Conservation (phyloP, 176 grass and related monocot genomes). For the Elaeis guineensis region DNA sequence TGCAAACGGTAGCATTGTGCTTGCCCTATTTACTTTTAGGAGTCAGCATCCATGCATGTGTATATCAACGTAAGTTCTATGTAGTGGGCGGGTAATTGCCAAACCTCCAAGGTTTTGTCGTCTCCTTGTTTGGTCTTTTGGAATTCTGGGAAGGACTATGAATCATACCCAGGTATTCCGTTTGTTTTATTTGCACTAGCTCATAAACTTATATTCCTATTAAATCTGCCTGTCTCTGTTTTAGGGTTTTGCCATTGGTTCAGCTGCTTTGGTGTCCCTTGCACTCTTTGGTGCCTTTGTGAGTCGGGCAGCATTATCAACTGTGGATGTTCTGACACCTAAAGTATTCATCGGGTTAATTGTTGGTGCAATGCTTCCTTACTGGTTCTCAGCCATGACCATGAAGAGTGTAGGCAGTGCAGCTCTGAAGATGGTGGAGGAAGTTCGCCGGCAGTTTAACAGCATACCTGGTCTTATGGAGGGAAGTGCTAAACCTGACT, state of each 20-base stretch:
- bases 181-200: background rate
- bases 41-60: no score
- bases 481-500: conserved; percentile 67
- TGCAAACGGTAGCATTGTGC: no score
- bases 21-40: no score
- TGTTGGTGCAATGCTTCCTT: conserved; percentile 90
- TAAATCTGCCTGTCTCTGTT: conserved; percentile 10
- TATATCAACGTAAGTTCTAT: no score
- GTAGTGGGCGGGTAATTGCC: no score
- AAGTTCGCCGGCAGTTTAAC: conserved; percentile 91
- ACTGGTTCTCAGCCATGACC: conserved; percentile 95
- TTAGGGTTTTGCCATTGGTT: conserved; percentile 90
- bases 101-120: no score
- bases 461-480: conserved; percentile 77
- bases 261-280: conserved; percentile 72
- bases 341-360: conserved; percentile 86
- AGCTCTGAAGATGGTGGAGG: conserved; percentile 88
- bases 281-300: conserved; percentile 83
- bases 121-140: no score
- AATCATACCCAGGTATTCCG: background rate
- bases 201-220: background rate
- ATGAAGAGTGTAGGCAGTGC: conserved; percentile 92
- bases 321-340: conserved; percentile 71
- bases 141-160: no score
- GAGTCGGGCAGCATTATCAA: conserved; percentile 61